Percentiles rank a stretch among this genome's conserved stretches.
phyloP scores from a whole-genome alignment of 1,284 basidiomycete species.

The Trichosporon sp. region DNA sequence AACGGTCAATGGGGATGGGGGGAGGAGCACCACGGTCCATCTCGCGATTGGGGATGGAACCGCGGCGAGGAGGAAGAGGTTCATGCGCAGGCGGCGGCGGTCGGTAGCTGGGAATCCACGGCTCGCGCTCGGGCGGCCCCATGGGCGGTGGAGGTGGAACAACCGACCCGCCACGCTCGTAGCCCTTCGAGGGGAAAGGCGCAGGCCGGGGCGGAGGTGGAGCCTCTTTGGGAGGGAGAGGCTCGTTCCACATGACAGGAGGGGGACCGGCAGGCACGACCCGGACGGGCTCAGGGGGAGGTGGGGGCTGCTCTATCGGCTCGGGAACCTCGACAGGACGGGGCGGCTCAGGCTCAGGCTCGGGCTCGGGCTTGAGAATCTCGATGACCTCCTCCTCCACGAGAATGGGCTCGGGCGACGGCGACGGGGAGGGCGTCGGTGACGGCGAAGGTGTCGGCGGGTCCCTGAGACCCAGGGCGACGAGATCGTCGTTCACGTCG shows the following conservation, averaged over 20 bases:
- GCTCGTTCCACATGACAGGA: conserved; percentile 8
- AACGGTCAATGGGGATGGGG: not conserved
- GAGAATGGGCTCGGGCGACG: conserved; percentile 9
- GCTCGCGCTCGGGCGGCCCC: conserved; percentile 1
- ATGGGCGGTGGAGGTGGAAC: not conserved
- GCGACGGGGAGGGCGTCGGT: not conserved
- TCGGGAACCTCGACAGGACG: not conserved
- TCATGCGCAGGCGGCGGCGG: conserved; percentile 1
- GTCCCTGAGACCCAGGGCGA: conserved; percentile 20
- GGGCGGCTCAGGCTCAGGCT: not conserved
- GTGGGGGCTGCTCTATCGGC: not conserved
- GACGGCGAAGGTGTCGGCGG: not conserved
- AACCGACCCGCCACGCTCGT: not conserved
- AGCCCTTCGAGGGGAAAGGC: not conserved
- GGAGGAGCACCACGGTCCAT: not conserved
- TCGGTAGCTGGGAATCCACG: not conserved
- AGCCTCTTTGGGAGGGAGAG: not conserved
- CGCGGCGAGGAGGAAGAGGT: not conserved
- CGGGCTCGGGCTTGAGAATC: conserved; percentile 1
- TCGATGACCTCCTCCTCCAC: conserved; percentile 5
- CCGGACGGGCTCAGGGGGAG: not conserved
- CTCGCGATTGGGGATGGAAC: not conserved
- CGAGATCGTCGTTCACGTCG: conserved; percentile 24
- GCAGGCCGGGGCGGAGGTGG: not conserved
- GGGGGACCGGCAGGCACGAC: not conserved